Conservation (phyloP, 192 early-diverging fungal genomes). For the Geosiphon pyriformis region DNA sequence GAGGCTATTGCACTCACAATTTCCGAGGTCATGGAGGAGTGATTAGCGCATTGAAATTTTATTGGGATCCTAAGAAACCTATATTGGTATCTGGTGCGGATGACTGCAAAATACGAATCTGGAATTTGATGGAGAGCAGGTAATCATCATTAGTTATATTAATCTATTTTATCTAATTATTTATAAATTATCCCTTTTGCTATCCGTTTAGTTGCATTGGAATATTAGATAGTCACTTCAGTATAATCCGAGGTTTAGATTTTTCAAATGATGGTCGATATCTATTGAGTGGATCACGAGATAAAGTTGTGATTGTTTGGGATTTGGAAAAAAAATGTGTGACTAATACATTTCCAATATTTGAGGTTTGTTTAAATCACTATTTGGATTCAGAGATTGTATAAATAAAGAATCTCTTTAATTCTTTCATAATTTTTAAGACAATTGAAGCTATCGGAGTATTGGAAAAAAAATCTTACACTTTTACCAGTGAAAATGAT, state of each 20-base stretch:
- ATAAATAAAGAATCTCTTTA: background rate
- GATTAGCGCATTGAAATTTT: conserved; percentile 80
- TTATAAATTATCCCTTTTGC: background rate
- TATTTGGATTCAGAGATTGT: too few relatives aligned
- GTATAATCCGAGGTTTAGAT: conserved; percentile 84
- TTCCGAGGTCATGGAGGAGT: conserved; percentile 91
- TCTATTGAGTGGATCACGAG: conserved; percentile 82
- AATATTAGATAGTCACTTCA: conserved; percentile 79
- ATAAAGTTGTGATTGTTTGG: conserved; percentile 91
- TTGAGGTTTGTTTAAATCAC: conserved; percentile 52
- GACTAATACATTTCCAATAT: conserved; percentile 79
- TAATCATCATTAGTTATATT: conserved; percentile 30
- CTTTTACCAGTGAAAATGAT: conserved; percentile 27
- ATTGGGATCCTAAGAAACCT: conserved; percentile 50
- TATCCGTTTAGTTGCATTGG: conserved; percentile 49
- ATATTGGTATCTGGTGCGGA: conserved; percentile 85
- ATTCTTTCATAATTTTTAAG: background rate
- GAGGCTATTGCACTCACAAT: conserved; percentile 91
- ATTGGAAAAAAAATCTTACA: conserved; percentile 38
- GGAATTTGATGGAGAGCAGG: conserved; percentile 76
- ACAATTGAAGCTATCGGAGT: conserved; percentile 82
- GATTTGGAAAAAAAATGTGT: conserved; percentile 60
- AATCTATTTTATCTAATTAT: conserved; percentile 9
- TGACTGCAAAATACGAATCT: conserved; percentile 84
- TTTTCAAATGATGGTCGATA: conserved; percentile 64